phyloP scores from a whole-genome alignment of 306 rosid species.

The Inga laurina region DNA sequence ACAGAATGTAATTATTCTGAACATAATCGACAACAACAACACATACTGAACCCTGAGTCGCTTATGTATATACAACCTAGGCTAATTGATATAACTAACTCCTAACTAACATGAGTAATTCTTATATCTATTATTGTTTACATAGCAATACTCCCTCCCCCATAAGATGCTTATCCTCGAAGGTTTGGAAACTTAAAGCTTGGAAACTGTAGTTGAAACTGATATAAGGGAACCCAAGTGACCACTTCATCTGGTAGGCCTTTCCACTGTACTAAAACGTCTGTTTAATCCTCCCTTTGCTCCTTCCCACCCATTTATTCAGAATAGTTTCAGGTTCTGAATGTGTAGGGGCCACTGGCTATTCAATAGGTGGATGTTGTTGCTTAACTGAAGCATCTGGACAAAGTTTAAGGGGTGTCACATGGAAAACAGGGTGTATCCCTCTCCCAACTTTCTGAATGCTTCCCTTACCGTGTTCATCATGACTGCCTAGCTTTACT shows the following conservation, averaged over 20 bases:
- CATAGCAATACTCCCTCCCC: not conserved
- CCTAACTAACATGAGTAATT: not conserved
- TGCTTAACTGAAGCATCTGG: not conserved
- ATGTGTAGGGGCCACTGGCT: not conserved
- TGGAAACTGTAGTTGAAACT: too few species aligned
- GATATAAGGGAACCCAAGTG: too few species aligned
- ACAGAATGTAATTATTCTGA: not conserved
- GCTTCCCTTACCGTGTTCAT: not conserved
- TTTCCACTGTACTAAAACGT: not conserved
- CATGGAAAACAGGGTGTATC: not conserved
- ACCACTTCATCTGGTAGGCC: too few species aligned
- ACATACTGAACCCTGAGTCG: not conserved
- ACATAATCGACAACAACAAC: not conserved
- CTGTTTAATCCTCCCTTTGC: not conserved
- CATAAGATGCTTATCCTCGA: too few species aligned
- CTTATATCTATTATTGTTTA: too few species aligned
- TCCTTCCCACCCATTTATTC: not conserved
- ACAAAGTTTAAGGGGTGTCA: not conserved
- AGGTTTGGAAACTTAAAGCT: too few species aligned
- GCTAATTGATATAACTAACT: not conserved
- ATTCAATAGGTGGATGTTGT: not conserved
- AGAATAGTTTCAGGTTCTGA: not conserved
- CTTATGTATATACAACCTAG: not conserved
- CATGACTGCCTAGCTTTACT: not conserved
- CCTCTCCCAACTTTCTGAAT: not conserved